Evolutionary conservation across 495 filamentous ascomycete species (phyloP).

Genomic region (Massariosphaeria phaeospora): DNA sequence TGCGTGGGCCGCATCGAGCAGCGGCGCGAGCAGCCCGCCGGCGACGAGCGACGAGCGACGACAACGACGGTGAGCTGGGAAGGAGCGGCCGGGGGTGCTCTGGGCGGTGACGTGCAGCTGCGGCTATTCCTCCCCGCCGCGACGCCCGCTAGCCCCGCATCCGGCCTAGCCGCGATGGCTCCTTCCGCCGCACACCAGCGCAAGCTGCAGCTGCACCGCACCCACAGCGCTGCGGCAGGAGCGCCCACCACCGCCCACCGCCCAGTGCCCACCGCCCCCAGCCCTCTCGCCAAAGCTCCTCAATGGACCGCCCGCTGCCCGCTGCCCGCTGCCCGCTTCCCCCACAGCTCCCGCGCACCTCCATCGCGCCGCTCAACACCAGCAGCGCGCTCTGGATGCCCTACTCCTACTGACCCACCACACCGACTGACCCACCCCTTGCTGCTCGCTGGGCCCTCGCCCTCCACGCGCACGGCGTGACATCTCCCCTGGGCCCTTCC

Average conservation of each 20-base stretch:
- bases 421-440: no score
- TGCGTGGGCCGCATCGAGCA: no score
- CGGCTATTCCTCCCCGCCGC: slow-evolving; percentile 24
- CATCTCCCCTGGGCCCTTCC: slow-evolving; percentile 5
- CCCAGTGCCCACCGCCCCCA: neutral
- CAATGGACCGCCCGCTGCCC: no score
- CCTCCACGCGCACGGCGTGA: slow-evolving; percentile 25
- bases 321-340: no score
- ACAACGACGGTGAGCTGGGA: neutral
- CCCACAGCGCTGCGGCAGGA: slow-evolving; percentile 16
- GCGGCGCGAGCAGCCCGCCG: no score
- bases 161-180: slow-evolving; percentile 5
- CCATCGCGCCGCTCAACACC: no score
- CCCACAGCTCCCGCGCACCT: no score
- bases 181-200: slow-evolving; percentile 9
- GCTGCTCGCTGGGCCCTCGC: neutral
- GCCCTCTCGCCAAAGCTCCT: neutral
- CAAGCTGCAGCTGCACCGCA: no score
- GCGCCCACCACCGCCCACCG: neutral
- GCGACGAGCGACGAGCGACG: no score
- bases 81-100: neutral
- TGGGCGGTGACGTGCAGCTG: neutral
- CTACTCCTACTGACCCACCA: no score
- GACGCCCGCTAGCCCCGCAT: slow-evolving; percentile 1
- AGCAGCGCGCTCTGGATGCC: no score